A percentile compares a stretch with the other conserved stretches of the same genome.
These are phyloP conservation scores for Diatrype stigma DNA, from an alignment of 2,329 filamentous ascomycete genomes.

Conservation along the genomic window DNA sequence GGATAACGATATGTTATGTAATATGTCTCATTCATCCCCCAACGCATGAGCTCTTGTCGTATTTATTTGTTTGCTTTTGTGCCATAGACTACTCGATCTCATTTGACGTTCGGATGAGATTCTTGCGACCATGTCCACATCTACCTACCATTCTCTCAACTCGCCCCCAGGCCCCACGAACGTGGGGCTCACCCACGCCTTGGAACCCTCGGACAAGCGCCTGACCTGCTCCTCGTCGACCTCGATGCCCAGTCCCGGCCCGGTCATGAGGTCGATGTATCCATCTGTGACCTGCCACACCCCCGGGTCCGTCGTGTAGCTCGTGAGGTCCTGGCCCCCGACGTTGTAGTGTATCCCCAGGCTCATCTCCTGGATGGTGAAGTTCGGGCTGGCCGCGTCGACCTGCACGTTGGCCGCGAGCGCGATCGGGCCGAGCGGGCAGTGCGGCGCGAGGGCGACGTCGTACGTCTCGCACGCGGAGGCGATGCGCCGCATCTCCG, in stretches of 20 bases:
- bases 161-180: constrained; percentile 66
- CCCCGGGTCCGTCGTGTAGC: constrained; percentile 60
- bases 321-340: constrained; percentile 60
- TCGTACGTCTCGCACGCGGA: constrained; percentile 71
- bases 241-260: constrained; percentile 64
- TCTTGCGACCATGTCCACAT: no score
- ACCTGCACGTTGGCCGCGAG: constrained; percentile 69
- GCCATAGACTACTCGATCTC: no score
- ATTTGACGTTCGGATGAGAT: no score
- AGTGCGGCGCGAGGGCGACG: constrained; percentile 69
- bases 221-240: constrained; percentile 66
- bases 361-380: constrained; percentile 74
- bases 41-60: no score
- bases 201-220: constrained; percentile 50
- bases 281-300: constrained; percentile 66
- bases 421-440: constrained; percentile 68
- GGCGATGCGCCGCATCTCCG: constrained; percentile 65
- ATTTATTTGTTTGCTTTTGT: no score
- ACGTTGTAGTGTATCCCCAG: constrained; percentile 77
- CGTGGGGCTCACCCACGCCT: constrained; percentile 62
- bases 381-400: constrained; percentile 57
- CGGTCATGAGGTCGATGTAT: constrained; percentile 56
- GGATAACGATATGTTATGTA: no score
- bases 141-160: constrained; percentile 65
- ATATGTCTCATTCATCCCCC: no score